phyloP scores from a whole-genome alignment of 495 filamentous ascomycete species.

The Immersiella caudata region DNA sequence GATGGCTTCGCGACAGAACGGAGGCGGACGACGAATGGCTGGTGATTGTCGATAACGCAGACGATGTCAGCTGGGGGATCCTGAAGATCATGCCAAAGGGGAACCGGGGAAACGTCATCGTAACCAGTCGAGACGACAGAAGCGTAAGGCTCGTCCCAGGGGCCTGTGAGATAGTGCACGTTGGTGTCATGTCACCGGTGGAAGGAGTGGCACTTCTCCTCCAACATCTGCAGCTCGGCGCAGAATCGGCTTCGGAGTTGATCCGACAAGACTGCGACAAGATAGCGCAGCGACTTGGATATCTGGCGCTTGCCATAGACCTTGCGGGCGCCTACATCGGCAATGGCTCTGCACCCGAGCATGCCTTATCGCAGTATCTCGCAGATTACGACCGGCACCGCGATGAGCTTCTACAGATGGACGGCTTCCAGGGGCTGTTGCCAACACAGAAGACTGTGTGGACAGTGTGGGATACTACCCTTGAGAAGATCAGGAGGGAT shows the following conservation, averaged over 20 bases:
- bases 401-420: too few species aligned
- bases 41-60: constrained; percentile 35
- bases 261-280: constrained; percentile 11
- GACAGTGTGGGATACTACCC: constrained; percentile 36
- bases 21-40: constrained; percentile 35
- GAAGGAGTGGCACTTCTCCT: constrained; percentile 25
- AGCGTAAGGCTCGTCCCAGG: constrained; percentile 26
- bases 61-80: constrained; percentile 33
- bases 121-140: constrained; percentile 32
- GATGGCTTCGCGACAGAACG: constrained; percentile 31
- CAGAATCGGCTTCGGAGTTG: constrained; percentile 8
- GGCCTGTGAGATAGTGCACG: constrained; percentile 19
- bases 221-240: constrained; percentile 13
- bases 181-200: constrained; percentile 20
- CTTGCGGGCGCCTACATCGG: constrained; percentile 36
- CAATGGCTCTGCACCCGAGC: constrained; percentile 24
- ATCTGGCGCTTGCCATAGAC: constrained; percentile 29
- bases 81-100: constrained; percentile 33
- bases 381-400: constrained; percentile 20
- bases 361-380: constrained; percentile 29
- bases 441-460: constrained; percentile 35
- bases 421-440: constrained; percentile 25
- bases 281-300: constrained; percentile 20
- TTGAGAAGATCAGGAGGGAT: constrained; percentile 34
- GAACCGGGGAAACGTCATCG: constrained; percentile 30